Evolutionary conservation across 1,284 basidiomycete genomes (phyloP).

Genomic region (Peniophora sp.): DNA sequence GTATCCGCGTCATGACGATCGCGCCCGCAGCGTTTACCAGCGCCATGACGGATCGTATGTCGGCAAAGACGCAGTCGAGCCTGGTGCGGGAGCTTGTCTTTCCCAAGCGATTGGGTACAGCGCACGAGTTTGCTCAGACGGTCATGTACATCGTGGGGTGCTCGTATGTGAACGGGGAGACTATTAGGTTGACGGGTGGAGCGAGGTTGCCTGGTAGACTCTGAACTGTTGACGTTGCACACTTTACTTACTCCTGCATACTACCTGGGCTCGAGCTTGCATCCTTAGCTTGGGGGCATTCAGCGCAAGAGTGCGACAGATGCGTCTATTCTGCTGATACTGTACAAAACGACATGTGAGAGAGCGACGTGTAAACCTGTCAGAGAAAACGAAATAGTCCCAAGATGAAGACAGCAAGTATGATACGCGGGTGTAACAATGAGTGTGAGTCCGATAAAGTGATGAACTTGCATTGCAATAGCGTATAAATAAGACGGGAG

Average conservation of each 20-base stretch:
- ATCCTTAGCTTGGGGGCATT: too few species aligned
- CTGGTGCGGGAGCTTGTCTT: conserved; percentile 11
- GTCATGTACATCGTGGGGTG: conserved; percentile 44
- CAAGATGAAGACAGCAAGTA: too few species aligned
- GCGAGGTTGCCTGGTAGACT: conserved; percentile 26
- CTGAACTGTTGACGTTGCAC: conserved; percentile 3
- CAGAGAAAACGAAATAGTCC: neutral
- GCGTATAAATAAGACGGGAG: too few species aligned
- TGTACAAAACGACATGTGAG: too few species aligned
- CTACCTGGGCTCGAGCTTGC: too few species aligned
- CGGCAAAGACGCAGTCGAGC: conserved; percentile 27
- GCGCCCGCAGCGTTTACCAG: conserved; percentile 44
- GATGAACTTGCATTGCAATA: too few species aligned
- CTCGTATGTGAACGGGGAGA: conserved; percentile 51
- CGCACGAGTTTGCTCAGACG: conserved; percentile 43
- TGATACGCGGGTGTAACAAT: too few species aligned
- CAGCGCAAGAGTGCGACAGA: too few species aligned
- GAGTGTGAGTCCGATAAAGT: too few species aligned
- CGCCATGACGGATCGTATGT: conserved; percentile 35
- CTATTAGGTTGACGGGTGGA: conserved; percentile 41
- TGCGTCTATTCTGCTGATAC: too few species aligned
- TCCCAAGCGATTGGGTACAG: conserved; percentile 11
- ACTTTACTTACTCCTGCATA: too few species aligned
- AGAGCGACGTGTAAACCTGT: neutral
- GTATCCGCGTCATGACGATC: conserved; percentile 44